phyloP scores from a whole-genome alignment of 371 early-diverging fungal species.

The Rhizomucor miehei region DNA sequence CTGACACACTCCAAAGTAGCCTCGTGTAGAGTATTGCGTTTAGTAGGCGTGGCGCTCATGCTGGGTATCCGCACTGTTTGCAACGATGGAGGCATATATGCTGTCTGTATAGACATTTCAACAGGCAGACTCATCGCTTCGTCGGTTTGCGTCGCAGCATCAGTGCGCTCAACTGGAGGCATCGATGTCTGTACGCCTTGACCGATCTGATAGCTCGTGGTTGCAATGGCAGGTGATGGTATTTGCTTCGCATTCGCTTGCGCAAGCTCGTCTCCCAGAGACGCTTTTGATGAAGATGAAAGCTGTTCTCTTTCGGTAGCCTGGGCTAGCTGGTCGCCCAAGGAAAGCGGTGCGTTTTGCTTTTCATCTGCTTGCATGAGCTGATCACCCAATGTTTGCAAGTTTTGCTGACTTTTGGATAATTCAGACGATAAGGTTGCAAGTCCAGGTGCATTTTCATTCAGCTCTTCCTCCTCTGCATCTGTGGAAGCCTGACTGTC shows the following conservation, averaged over 20 bases:
- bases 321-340: too few species aligned
- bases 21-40: not conserved
- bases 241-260: too few species aligned
- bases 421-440: conserved; percentile 17
- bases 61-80: conserved; percentile 1
- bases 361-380: not conserved
- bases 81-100: not conserved
- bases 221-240: too few species aligned
- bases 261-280: too few species aligned
- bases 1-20: not conserved
- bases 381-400: conserved; percentile 1
- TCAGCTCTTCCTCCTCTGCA: conserved; percentile 3
- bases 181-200: too few species aligned
- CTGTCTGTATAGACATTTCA: too few species aligned
- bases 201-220: too few species aligned
- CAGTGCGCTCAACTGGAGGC: too few species aligned
- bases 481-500: conserved; percentile 1
- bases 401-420: conserved; percentile 7
- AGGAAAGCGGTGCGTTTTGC: not conserved
- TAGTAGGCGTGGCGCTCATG: conserved; percentile 4
- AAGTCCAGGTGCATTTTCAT: conserved; percentile 3
- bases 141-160: not conserved
- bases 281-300: too few species aligned
- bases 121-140: not conserved
- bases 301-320: too few species aligned